Base-by-base conservation (phyloP, 78 protist genomes). In the Mastigamoeba balamuthi region DNA sequence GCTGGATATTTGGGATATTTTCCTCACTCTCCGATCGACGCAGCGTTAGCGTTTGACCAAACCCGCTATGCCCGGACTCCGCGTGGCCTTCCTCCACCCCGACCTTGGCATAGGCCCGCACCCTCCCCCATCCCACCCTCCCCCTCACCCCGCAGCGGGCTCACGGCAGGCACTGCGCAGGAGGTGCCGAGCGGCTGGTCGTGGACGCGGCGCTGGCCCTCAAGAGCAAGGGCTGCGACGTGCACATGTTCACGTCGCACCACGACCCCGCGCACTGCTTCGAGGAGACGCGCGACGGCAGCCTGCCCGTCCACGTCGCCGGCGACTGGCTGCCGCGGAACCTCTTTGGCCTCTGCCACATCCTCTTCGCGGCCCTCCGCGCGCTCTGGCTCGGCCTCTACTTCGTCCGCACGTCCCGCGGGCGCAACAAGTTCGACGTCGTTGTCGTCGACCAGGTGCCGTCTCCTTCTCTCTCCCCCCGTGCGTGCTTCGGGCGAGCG, bases 151-250 rank as follows among this genome's bases (percentile, higher is more conserved):
- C 17, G 58, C 33, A 25, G 17, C 17, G 58, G 17, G 58, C 33
- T 48, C 33, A 48, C 58, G 58, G 17, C 58, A 48, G 17, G 17
- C 33, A 17, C 58, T 48, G 17, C 33, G 17, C 17, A 33, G 99
- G 99, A 3, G 99, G 99, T 0, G 99, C 99, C 0, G 99, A 97
- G 65, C 84, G 98, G 30, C 83, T 95, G 28, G 95, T 96, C 10
- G 93, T 97, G 0, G 97, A 93, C 38, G 91, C 94, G 4, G 98
- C 96, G 1, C 29, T 88, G 1, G 98, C 87, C 7, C 66, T 90
- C 4, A 71, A 88, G 35, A 0, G 10, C 1, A 28, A 17, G 0
- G 96, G 96, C 2, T 91, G 90, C 83, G 0, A 23, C 0, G 95
- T 96, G 0, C 5, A n/a, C 28, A 73, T 98, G 9, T 85, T 23